Evolutionary conservation across 2,329 filamentous ascomycete species (phyloP).

Genomic region (Fusarium sp.): DNA sequence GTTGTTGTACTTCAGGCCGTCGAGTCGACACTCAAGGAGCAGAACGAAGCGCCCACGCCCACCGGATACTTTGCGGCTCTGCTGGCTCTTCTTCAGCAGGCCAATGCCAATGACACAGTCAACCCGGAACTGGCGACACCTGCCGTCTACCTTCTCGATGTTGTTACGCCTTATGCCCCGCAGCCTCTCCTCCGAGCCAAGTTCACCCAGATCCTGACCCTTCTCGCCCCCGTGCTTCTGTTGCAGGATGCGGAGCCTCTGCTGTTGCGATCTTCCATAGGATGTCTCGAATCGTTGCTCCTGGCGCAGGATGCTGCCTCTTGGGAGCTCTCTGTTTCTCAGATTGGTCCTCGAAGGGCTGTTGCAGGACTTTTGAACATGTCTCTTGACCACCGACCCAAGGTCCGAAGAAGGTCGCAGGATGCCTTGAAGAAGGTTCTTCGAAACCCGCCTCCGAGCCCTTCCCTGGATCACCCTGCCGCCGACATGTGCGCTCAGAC

Average conservation of each 20-base stretch:
- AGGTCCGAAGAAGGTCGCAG: conserved; percentile 92
- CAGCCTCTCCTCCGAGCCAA: conserved; percentile 90
- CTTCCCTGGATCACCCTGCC: conserved; percentile 92
- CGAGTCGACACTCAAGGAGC: conserved; percentile 90
- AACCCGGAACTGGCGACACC: conserved; percentile 87
- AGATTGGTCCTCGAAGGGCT: conserved; percentile 87
- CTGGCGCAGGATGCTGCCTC: conserved; percentile 86
- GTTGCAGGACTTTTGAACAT: conserved; percentile 87
- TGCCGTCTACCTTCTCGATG: conserved; percentile 94
- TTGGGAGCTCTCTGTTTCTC: conserved; percentile 86
- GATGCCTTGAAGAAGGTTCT: conserved; percentile 88
- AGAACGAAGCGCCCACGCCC: conserved; percentile 83
- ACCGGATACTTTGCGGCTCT: conserved; percentile 98
- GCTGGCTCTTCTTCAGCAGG: conserved; percentile 84
- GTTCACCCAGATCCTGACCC: conserved; percentile 91
- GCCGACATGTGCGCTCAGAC: conserved; percentile 97
- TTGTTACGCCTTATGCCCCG: conserved; percentile 86
- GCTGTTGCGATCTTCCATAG: conserved; percentile 86
- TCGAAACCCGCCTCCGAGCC: conserved; percentile 86
- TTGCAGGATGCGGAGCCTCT: conserved; percentile 86
- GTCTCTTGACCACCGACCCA: conserved; percentile 87
- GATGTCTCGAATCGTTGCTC: conserved; percentile 91
- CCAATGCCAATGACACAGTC: conserved; percentile 73
- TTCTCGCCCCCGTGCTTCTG: conserved; percentile 85
- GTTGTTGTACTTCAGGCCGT: conserved; percentile 89